Base-by-base conservation (phyloP, 2,329 filamentous ascomycete species). In the Phialocephala subalpina region DNA sequence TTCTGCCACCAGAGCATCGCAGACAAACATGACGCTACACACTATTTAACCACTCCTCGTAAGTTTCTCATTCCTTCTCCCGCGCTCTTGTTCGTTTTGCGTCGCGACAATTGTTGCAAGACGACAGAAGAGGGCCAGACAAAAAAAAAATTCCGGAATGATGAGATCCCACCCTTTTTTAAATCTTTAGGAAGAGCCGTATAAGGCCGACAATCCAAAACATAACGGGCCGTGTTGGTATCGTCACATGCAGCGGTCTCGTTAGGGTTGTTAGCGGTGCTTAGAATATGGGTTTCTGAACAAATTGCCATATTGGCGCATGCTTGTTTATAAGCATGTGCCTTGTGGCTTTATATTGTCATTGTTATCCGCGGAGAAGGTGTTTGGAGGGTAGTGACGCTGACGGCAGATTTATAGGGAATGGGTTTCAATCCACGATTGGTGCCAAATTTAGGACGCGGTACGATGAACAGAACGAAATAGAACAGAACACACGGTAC, bases 181-280 rank as follows among this genome's bases (percentile, higher is more conserved):
- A 66, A 66, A 73, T 73, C 69, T 72, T 73, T 73, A 75, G 73
- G 73, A 75, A 75, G 73, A 75, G 73, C 73, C 73, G 73, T 68
- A 70, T 68, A 64, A 74, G 72, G 73, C 72, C 60, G 67, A 60
- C 69, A 58, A 58, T 63, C 29, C 16, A 22, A 29, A 47, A 40
- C 55, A 52, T 11, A 52, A 25, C 35, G 45, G 49, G 61, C 60
- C 59, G 69, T 68, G 68, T 65, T 68, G 62, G 73, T 67, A 74
- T 74, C 73, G 73, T 62, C 73, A 74, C 64, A 75, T 75, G 68
- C 73, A 70, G 71, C 69, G 66, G 67, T 60, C 63, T 20, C 38
- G 62, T 45, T 52, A 65, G 67, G 65, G 72, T 67, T 65, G 72
- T 68, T 66, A 69, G 73, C 73, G 71, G 64, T 75, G 73, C 73